Conservation (phyloP, 169 alveolate species). For the Plasmodium knowlesi region DNA sequence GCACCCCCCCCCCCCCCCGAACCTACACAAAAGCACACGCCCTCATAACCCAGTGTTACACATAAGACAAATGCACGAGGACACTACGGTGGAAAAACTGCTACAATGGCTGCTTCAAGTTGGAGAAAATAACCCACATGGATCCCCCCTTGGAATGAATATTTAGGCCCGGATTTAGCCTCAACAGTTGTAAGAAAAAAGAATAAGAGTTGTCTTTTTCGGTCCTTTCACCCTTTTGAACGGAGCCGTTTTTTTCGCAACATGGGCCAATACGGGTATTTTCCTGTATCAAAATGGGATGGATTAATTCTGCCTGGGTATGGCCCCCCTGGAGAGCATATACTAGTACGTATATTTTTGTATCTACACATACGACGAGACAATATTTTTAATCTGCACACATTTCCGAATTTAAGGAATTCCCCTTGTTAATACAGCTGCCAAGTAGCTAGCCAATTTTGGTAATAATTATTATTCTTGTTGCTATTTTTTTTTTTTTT, state of each 20-base stretch:
- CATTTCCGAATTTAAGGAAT: not conserved
- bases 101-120: not conserved
- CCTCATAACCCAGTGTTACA: not conserved
- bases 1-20: not conserved
- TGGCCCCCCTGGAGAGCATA: not conserved
- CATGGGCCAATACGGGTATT: not conserved
- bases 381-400: not conserved
- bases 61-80: not conserved
- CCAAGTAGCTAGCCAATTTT: constrained; percentile 1
- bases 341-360: not conserved
- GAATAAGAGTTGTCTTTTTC: not conserved
- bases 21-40: not conserved
- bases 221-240: not conserved
- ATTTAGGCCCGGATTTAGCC: not conserved
- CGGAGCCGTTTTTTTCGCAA: not conserved
- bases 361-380: not conserved
- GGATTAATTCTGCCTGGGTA: not conserved
- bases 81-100: not conserved
- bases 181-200: not conserved
- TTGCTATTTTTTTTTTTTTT: not conserved
- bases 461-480: not conserved
- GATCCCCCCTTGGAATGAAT: not conserved
- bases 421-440: not conserved
- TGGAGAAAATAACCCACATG: not conserved
- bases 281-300: not conserved